Conservation (phyloP, 345 rosid genomes). For the Trapa bicornis region DNA sequence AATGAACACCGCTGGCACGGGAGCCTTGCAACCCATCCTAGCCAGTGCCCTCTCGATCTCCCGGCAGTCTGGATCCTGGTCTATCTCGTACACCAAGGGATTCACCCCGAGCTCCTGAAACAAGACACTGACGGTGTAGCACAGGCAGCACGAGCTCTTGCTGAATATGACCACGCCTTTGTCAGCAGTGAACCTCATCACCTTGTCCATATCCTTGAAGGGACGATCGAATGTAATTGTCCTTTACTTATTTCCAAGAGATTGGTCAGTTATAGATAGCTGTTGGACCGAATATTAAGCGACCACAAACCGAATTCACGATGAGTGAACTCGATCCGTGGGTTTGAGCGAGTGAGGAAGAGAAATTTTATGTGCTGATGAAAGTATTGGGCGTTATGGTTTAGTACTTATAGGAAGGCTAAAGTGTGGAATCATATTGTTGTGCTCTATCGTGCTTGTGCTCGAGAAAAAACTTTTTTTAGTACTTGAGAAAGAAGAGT, state of each 20-base stretch:
- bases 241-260: not conserved
- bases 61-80: slow-evolving; percentile 55
- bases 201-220: slow-evolving; percentile 41
- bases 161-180: slow-evolving; percentile 77
- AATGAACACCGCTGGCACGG: slow-evolving; percentile 65
- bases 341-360: not conserved
- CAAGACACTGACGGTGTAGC: slow-evolving; percentile 56
- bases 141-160: slow-evolving; percentile 71
- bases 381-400: not conserved
- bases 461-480: too few species aligned
- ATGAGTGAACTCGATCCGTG: slow-evolving; percentile 2
- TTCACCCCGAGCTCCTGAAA: slow-evolving; percentile 60
- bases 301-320: slow-evolving; percentile 1
- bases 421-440: not conserved
- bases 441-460: not conserved
- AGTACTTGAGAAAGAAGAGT: slow-evolving; percentile 1
- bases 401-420: slow-evolving; percentile 12
- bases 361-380: not conserved
- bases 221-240: too few species aligned
- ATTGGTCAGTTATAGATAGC: too few species aligned
- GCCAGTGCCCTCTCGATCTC: slow-evolving; percentile 69
- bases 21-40: slow-evolving; percentile 50
- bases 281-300: not conserved
- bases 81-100: slow-evolving; percentile 53
- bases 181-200: slow-evolving; percentile 46